These are phyloP conservation scores for Singerocomus rubriflavus DNA, from an alignment of 1,284 basidiomycete species.

Conservation along the genomic window DNA sequence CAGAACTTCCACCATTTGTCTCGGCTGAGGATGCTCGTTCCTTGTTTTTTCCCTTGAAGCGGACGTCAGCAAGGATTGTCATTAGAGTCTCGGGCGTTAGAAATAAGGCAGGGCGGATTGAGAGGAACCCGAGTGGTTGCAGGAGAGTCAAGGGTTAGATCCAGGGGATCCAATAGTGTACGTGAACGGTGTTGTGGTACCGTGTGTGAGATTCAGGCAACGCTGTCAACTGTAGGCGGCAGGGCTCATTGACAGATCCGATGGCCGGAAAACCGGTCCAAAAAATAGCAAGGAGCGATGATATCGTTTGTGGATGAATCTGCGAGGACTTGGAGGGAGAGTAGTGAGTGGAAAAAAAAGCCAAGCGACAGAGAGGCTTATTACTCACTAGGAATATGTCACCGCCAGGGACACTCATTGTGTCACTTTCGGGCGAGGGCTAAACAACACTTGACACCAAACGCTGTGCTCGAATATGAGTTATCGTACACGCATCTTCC, in stretches of 20 bases:
- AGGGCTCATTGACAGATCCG: slow-evolving; percentile 16
- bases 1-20: slow-evolving; percentile 41
- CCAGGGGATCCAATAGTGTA: background rate
- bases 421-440: slow-evolving; percentile 1
- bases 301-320: slow-evolving; percentile 2
- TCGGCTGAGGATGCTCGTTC: slow-evolving; percentile 24
- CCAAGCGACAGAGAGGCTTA: slow-evolving; percentile 6
- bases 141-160: background rate
- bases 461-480: slow-evolving; percentile 2
- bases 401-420: background rate
- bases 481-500: background rate
- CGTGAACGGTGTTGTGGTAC: slow-evolving; percentile 11
- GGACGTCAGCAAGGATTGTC: slow-evolving; percentile 8
- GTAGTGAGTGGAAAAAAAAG: background rate
- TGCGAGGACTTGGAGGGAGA: background rate
- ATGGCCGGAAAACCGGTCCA: background rate
- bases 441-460: slow-evolving; percentile 19
- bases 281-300: background rate
- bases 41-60: slow-evolving; percentile 13
- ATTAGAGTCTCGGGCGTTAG: slow-evolving; percentile 6
- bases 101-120: too few species aligned
- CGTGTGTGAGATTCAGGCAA: slow-evolving; percentile 24
- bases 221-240: slow-evolving; percentile 2
- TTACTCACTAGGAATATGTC: background rate
- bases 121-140: background rate